Base-by-base conservation (phyloP, 768 basidiomycete species). In the Pleurotus citrinopileatus region DNA sequence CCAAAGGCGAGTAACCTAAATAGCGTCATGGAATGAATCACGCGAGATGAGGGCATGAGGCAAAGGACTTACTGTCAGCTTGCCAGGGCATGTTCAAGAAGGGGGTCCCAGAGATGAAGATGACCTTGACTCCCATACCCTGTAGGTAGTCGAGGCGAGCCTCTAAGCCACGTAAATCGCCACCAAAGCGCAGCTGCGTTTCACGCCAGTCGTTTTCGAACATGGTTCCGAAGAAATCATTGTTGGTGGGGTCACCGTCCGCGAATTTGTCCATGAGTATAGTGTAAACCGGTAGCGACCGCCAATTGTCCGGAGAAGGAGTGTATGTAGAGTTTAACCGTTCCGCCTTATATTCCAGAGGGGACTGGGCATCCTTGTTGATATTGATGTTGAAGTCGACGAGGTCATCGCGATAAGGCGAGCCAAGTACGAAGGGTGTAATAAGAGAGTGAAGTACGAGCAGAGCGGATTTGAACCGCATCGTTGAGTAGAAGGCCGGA, bases 21-120 rank as follows among this genome's bases (percentile, higher is more conserved):
- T 28, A 55, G 27, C 15, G 28, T 23, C 12, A 57, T 44, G 47
- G 56, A 52, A 59, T 28, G 54, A 57, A 44, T 47, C 23, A 29
- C 42, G 26, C 43, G 36, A 44, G 8, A 32, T 51, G 48, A 12
- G 36, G 43, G 25, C 54, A 59, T 4, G 23, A 50, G 25, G 34
- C 36, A 40, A 36, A 25, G 9, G 27, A 81, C 92, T 65, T 52
- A 94, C 94, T 93, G 80, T 96, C 94, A 3, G 92, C 89, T 65
- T 94, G 88, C 94, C 94, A 96, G n/a, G 92, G 70, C 94, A 94
- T 94, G 78, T 96, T 96, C 57, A 97, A 57, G 69, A 93, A 97
- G 50, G 87, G 84, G 1, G 94, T 97, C 50, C 94, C 94, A 20
- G 94, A 92, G 66, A 96, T 89, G 73, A 92, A 97, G 61, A 97